phyloP scores from a whole-genome alignment of 352 stramenopile species.

The Pythium phragmiticola region DNA sequence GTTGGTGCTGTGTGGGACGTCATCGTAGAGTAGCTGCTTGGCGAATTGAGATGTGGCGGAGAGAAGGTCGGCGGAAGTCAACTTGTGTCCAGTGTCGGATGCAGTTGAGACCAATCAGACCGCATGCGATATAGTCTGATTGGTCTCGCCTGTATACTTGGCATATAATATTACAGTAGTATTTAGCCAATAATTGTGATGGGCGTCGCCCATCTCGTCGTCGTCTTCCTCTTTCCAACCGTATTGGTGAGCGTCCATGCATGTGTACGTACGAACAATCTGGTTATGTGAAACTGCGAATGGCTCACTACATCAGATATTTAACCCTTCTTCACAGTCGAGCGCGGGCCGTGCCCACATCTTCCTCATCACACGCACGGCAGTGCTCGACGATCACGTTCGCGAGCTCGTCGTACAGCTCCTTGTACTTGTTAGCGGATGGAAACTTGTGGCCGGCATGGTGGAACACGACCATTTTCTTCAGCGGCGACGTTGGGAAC shows the following conservation, averaged over 20 bases:
- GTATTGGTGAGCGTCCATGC: no score
- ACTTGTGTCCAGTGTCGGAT: not conserved
- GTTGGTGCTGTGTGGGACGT: conserved; percentile 5
- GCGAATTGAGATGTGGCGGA: not conserved
- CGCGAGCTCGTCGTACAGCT: conserved; percentile 31
- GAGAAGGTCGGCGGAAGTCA: not conserved
- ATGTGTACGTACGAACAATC: no score
- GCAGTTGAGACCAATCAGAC: no score
- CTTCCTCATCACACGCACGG: conserved; percentile 14
- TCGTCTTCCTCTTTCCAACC: no score
- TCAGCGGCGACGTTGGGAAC: conserved; percentile 17
- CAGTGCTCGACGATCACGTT: conserved; percentile 30
- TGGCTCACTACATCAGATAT: no score
- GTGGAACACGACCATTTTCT: conserved; percentile 39
- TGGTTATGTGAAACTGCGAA: no score
- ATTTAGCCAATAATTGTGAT: no score
- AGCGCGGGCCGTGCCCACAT: not conserved
- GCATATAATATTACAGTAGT: no score
- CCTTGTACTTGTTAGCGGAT: conserved; percentile 24
- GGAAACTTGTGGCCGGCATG: conserved; percentile 42
- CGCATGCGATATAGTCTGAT: no score
- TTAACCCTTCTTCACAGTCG: conserved; percentile 6
- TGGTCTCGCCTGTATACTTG: no score
- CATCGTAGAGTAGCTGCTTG: conserved; percentile 2
- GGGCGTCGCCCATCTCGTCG: no score